phyloP scores from a whole-genome alignment of 495 filamentous ascomycete species.

The Bathelium albidoporum region DNA sequence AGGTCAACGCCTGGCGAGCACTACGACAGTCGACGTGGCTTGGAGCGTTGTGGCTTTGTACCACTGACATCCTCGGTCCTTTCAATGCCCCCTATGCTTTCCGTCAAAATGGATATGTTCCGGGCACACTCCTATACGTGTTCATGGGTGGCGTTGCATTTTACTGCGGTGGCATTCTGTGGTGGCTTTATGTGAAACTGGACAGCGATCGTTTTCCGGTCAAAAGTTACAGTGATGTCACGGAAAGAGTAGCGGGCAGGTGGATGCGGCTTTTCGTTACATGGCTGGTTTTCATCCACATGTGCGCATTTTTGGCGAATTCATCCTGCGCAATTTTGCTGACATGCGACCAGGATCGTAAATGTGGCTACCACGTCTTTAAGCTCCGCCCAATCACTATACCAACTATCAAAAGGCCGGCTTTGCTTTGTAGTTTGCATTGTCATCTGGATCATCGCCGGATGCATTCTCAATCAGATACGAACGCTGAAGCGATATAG shows the following conservation, averaged over 20 bases:
- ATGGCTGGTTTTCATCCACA: constrained; percentile 19
- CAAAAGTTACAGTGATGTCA: constrained; percentile 17
- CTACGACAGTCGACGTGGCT: constrained; percentile 37
- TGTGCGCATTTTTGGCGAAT: not conserved
- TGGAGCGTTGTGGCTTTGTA: constrained; percentile 46
- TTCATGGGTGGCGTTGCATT: constrained; percentile 17
- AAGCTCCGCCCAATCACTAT: constrained; percentile 46
- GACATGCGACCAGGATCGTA: constrained; percentile 25
- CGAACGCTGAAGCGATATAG: constrained; percentile 44
- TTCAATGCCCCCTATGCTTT: constrained; percentile 36
- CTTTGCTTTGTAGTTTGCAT: constrained; percentile 45
- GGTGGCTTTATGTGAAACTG: constrained; percentile 20
- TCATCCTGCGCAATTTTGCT: not conserved
- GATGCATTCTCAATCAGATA: constrained; percentile 40
- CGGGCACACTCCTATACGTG: constrained; percentile 15
- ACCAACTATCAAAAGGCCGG: constrained; percentile 43
- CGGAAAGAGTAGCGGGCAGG: constrained; percentile 13
- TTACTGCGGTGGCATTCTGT: constrained; percentile 14
- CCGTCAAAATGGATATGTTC: constrained; percentile 16
- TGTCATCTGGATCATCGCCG: constrained; percentile 38
- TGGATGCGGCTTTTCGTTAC: constrained; percentile 13
- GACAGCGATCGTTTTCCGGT: constrained; percentile 17
- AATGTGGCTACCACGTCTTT: constrained; percentile 46
- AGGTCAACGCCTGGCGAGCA: constrained; percentile 36
- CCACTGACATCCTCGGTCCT: constrained; percentile 54